These are phyloP conservation scores for Rhododendron molle DNA, from an alignment of 148 eudicot species.

Conservation along the genomic window DNA sequence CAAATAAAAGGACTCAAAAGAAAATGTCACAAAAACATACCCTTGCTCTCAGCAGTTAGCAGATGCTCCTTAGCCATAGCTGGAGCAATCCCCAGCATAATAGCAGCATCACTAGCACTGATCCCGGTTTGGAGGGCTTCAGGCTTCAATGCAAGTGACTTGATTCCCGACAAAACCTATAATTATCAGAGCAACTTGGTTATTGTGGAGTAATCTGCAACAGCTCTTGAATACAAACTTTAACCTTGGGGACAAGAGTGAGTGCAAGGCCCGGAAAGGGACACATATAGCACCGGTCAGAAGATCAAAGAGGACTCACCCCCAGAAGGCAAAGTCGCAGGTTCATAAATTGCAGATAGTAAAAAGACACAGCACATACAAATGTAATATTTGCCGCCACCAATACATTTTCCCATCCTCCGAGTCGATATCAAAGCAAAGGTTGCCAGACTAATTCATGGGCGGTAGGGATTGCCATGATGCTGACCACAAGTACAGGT, in stretches of 20 bases:
- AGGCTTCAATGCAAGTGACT: conserved; percentile 52
- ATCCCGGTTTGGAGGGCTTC: conserved; percentile 66
- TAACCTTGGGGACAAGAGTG: no score
- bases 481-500: not conserved
- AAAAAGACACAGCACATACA: not conserved
- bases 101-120: conserved; percentile 95
- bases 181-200: conserved; percentile 13
- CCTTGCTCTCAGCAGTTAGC: conserved; percentile 90
- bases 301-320: no score
- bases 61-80: conserved; percentile 99
- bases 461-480: not conserved
- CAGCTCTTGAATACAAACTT: not conserved
- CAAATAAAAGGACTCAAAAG: not conserved
- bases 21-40: conserved; percentile 20
- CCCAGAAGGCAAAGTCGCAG: no score
- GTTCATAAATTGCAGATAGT: no score
- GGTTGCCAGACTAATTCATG: not conserved
- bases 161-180: conserved; percentile 77
- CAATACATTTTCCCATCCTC: not conserved
- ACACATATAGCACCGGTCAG: no score
- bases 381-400: not conserved
- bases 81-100: conserved; percentile 87
- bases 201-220: not conserved
- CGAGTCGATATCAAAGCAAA: not conserved
- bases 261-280: no score